Evolutionary conservation across 495 filamentous ascomycete species (phyloP).

Genomic region (Xylaria venustula): DNA sequence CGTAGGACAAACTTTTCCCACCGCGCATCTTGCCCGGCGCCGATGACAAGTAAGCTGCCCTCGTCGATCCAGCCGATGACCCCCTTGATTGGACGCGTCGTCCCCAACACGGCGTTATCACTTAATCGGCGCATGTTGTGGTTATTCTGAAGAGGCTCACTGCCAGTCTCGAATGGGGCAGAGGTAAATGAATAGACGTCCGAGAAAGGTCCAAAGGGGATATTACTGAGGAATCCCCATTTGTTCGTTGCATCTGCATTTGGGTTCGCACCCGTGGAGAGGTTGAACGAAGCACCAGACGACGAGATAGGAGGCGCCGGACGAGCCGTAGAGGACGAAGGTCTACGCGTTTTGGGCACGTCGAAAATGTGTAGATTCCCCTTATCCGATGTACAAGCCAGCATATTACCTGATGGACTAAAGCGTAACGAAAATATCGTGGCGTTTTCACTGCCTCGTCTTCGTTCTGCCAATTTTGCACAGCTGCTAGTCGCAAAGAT

Average conservation of each 20-base stretch:
- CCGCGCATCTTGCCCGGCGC: conserved; percentile 74
- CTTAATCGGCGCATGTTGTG: conserved; percentile 24
- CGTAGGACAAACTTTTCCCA: conserved; percentile 81
- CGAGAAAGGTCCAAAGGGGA: conserved; percentile 81
- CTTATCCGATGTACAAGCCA: conserved; percentile 97
- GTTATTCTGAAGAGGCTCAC: conserved; percentile 53
- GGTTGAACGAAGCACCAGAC: background rate
- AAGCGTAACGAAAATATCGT: conserved; percentile 84
- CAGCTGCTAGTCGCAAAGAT: conserved; percentile 76
- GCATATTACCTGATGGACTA: conserved; percentile 70
- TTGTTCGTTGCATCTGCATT: conserved; percentile 61
- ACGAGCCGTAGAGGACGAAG: conserved; percentile 6
- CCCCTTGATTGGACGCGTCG: conserved; percentile 66
- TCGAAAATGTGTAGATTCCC: conserved; percentile 94
- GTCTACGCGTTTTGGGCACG: conserved; percentile 41
- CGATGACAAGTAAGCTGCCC: conserved; percentile 66
- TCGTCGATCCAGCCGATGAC: conserved; percentile 75
- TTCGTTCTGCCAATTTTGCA: conserved; percentile 75
- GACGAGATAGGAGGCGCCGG: conserved; percentile 4
- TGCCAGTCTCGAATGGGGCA: conserved; percentile 73
- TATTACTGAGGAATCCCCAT: conserved; percentile 75
- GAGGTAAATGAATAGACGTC: conserved; percentile 80
- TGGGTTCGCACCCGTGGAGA: conserved; percentile 8
- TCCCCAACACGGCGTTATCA: conserved; percentile 41
- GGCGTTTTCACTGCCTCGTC: conserved; percentile 85